Evolutionary conservation across 192 early-diverging fungal genomes (phyloP), one percentile per base, ranked within the genome.

Genomic region (Chytriomyces sp.): DNA sequence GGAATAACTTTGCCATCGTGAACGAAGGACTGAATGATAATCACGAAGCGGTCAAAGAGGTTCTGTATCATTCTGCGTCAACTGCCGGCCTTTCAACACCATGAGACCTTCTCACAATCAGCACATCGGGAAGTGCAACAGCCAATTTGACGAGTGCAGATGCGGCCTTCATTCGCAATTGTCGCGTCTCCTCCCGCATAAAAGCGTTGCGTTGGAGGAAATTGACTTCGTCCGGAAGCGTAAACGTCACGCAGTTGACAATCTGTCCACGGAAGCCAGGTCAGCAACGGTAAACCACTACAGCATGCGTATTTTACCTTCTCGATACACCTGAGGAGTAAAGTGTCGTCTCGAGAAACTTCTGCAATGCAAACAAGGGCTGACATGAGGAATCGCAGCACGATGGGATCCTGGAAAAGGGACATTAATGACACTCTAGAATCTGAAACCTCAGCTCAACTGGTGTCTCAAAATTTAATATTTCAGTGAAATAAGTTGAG

Each of bases 81-180:
- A 22, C 3, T 49, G 44, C 44, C 44, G 22, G 14, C 22, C 22
- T 28, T 39, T 19, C 31, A 17, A 62, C 0, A 34, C 3, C 12
- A 34, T 33, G 55, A 17, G 32, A 36, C n/a, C 1, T 3, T 25
- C 65, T 34, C 40, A 77, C 77, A 12, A 80, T 79, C 39, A 83
- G 71, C n/a, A 59, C 36, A 52, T 84, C 75, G 8, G 82, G 78
- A 64, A 84, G 77, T 38, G 74, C 58, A n/a, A 54, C 55, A 17
- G 65, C 82, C 19, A 84, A 32, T 41, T 76, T 77, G 22, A 84
- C 66, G 14, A 84, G 52, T 7, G 60, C 52, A 5, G 66, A 52
- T 37, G 70, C 74, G 3, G 82, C 82, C 26, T 78, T 81, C 38
- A 52, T 52, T 59, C 79, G 38, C 17, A 83, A 17, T 5, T 55